phyloP scores from a whole-genome alignment of 768 basidiomycete species.

The Pleurotus ostreatus region DNA sequence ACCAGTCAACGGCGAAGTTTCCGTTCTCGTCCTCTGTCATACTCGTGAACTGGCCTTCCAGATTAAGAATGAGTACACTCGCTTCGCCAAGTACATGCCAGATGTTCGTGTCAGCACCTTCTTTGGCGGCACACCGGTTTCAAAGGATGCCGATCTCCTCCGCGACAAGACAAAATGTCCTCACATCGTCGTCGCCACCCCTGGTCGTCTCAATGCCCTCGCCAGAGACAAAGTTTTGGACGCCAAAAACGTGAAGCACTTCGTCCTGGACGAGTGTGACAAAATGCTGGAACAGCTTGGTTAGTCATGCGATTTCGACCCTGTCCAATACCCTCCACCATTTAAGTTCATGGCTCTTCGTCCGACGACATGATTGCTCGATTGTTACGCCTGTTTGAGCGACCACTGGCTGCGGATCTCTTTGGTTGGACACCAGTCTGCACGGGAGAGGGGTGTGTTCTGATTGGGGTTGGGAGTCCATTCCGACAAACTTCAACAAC shows the following conservation, averaged over 20 bases:
- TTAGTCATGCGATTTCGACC: slow-evolving; percentile 90
- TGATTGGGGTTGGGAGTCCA: slow-evolving; percentile 22
- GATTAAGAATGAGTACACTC: slow-evolving; percentile 99
- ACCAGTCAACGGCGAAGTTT: slow-evolving; percentile 96
- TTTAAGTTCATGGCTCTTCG: slow-evolving; percentile 46
- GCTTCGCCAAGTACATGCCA: slow-evolving; percentile 99
- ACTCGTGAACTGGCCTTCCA: slow-evolving; percentile 99
- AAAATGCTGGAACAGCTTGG: slow-evolving; percentile 99
- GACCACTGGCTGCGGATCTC: slow-evolving; percentile 11
- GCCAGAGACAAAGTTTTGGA: slow-evolving; percentile 93
- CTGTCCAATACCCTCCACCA: slow-evolving; percentile 36
- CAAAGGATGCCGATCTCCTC: slow-evolving; percentile 90
- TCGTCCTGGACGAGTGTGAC: slow-evolving; percentile 99
- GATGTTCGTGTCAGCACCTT: slow-evolving; percentile 97
- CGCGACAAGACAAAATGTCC: slow-evolving; percentile 97
- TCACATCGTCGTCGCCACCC: slow-evolving; percentile 98
- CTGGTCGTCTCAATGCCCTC: slow-evolving; percentile 94
- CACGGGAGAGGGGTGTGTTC: slow-evolving; percentile 32
- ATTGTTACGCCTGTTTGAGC: slow-evolving; percentile 29
- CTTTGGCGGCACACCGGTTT: slow-evolving; percentile 94
- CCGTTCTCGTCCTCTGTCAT: slow-evolving; percentile 97
- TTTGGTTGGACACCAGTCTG: slow-evolving; percentile 34
- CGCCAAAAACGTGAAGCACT: slow-evolving; percentile 96
- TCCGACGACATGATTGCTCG: slow-evolving; percentile 35
- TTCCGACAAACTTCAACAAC: not conserved